Evolutionary conservation across 306 rosid genomes (phyloP), one percentile per base, ranked within the genome.

Genomic region (Citrullus colocynthis): DNA sequence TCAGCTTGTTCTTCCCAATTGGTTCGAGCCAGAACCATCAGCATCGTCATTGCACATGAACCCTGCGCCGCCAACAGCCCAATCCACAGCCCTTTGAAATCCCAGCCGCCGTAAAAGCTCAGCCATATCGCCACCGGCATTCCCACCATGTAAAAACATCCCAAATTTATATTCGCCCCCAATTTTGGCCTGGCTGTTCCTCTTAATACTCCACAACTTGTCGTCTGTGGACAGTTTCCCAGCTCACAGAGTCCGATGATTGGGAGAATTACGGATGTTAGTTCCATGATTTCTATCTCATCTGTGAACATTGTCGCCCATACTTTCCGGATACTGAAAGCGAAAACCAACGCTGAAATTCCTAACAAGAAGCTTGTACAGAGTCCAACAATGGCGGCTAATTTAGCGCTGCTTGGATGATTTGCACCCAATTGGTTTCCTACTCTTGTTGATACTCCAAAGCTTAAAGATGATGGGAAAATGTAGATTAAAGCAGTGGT

Each of bases 221-320:
- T 90, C 5, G 98, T 95, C 37, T 95, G 98, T 0, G 98, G 98
- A 64, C 97, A 95, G 59, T 95, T 95, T 21, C 98, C 98, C 1
- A 95, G 89, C 81, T 95, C 97, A 39, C 97, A 95, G 0, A 95
- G 83, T 6, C 98, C 98, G 6, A 92, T 88, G 2, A 95, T 89
- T 0, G 98, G 97, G 77, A 95, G 78, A 6, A 95, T 93, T 82
- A 79, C 63, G 0, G 93, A 79, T 0, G 98, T 95, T 74, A 95
- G 45, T 17, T 88, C 89, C 54, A 90, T 89, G 4, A 95, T 95
- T 69, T 90, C 80, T 6, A 55, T 28, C 24, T 95, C 98, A 12
- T 44, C 41, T 7, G 98, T 92, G 86, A 88, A 95, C 97, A 95
- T 92, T 0, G 78, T 74, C 1, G 98, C 93, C 98, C 98, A 95